phyloP scores from a whole-genome alignment of 192 early-diverging fungal genomes.

The Gaertneriomyces sp. region DNA sequence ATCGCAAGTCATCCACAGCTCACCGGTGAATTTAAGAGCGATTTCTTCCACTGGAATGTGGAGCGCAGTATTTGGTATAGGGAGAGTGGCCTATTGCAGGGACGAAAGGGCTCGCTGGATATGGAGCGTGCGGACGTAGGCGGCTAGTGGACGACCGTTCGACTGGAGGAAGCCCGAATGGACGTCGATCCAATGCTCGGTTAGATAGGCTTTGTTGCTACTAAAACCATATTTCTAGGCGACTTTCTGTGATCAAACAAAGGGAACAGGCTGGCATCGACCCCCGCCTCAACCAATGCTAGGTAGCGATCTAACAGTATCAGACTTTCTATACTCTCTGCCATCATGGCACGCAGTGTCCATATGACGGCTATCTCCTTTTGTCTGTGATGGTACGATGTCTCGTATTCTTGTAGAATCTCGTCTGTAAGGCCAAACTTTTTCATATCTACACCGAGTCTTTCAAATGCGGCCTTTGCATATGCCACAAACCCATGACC shows the following conservation, averaged over 20 bases:
- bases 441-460: conserved; percentile 35
- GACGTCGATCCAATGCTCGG: background rate
- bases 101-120: conserved; percentile 4
- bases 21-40: background rate
- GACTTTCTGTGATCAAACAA: conserved; percentile 60
- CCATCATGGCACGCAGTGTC: conserved; percentile 74
- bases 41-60: background rate
- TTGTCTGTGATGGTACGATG: conserved; percentile 30
- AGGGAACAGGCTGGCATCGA: conserved; percentile 44
- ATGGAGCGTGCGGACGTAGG: conserved; percentile 32
- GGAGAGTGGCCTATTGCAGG: conserved; percentile 3
- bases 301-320: conserved; percentile 74
- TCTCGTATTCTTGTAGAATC: conserved; percentile 39
- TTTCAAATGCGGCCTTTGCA: conserved; percentile 53
- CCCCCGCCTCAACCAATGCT: conserved; percentile 49
- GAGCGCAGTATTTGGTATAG: conserved; percentile 1
- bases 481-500: conserved; percentile 27
- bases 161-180: too few relatives aligned
- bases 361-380: conserved; percentile 72
- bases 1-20: too few relatives aligned
- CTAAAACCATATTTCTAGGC: conserved; percentile 65
- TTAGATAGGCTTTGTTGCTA: conserved; percentile 19
- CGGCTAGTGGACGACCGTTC: too few relatives aligned
- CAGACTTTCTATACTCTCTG: conserved; percentile 71
- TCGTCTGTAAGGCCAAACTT: conserved; percentile 21